Evolutionary conservation across 352 stramenopile species (phyloP), one percentile per base, ranked within the genome.

Genomic region (Globisporangium mamillatum): DNA sequence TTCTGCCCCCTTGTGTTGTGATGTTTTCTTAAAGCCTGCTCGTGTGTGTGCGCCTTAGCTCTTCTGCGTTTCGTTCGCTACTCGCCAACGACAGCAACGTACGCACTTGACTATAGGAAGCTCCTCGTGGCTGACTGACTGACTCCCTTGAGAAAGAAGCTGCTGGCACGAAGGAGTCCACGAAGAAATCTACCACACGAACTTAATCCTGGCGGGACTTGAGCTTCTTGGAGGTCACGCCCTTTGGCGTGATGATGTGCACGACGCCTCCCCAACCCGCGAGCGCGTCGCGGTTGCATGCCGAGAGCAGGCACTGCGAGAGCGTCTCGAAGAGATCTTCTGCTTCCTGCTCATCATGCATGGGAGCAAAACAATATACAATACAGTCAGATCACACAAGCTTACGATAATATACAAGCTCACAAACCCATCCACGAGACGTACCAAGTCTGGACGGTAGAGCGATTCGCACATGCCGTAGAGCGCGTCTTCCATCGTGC

Each of bases 391-490:
- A 32, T 7, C 27, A 32, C 27, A 29, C 38, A 34, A 22, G 16
- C 41, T 48, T 14, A 8, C 41, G 7, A n/a, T 48, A 16, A 9
- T 9, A n/a, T 18, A 48, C 16, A n/a, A 7, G 16, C 41, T 4
- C n/a, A 48, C 9, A n/a, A 1, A 48, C 8, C 8, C 41, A 48
- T 32, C 41, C 16, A 48, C 16, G 41, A n/a, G 41, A 57, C 68
- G 63, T 59, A 92, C 83, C 91, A 99, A 91, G 77, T 99, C 87
- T 44, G 97, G 97, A 75, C 97, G 95, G 79, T 98, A 99, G 52
- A 99, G 84, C 67, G 96, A 98, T 77, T 99, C 98, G 75, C 97
- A 99, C 93, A 98, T 99, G 73, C 98, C 98, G 75, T 99, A 98
- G 64, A 99, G 87, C 75, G 98, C 98, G 60, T 97, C 93, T 58